Conservation (phyloP, 495 filamentous ascomycete genomes). For the Rostrohypoxylon terebratum region DNA sequence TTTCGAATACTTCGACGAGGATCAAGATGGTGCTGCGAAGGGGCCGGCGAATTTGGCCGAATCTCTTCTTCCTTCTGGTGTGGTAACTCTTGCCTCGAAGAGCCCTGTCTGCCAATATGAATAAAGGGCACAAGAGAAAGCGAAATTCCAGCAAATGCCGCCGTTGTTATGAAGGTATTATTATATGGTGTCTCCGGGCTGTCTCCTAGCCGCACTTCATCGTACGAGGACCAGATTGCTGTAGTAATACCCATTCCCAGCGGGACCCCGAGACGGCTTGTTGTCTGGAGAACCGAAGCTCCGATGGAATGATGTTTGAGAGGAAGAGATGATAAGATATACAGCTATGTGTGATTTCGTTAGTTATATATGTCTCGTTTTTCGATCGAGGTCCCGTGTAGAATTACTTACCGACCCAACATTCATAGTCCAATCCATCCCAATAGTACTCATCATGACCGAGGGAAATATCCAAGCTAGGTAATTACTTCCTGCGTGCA, state of each 20-base stretch:
- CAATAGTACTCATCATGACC: constrained; percentile 51
- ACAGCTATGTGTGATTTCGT: constrained; percentile 35
- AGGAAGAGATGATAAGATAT: constrained; percentile 47
- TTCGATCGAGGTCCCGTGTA: neutral
- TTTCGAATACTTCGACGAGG: constrained; percentile 18
- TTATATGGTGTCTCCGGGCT: constrained; percentile 48
- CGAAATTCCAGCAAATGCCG: constrained; percentile 46
- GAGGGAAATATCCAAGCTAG: constrained; percentile 53
- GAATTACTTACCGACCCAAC: constrained; percentile 51
- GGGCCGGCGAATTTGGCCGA: neutral
- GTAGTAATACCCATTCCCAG: constrained; percentile 53
- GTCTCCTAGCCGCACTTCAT: constrained; percentile 27
- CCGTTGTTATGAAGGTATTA: constrained; percentile 52
- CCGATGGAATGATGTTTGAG: constrained; percentile 52
- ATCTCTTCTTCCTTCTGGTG: neutral
- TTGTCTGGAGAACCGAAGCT: constrained; percentile 54
- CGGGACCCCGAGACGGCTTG: constrained; percentile 51
- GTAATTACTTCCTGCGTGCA: constrained; percentile 51
- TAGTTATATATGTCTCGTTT: constrained; percentile 10
- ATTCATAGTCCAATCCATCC: constrained; percentile 56
- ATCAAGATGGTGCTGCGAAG: constrained; percentile 20
- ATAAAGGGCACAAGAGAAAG: constrained; percentile 52
- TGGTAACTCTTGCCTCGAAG: constrained; percentile 1
- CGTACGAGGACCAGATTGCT: constrained; percentile 50
- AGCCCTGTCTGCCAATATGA: constrained; percentile 49